Evolutionary conservation across 2,329 filamentous ascomycete species (phyloP).

Genomic region (Emydomyces testavorans): DNA sequence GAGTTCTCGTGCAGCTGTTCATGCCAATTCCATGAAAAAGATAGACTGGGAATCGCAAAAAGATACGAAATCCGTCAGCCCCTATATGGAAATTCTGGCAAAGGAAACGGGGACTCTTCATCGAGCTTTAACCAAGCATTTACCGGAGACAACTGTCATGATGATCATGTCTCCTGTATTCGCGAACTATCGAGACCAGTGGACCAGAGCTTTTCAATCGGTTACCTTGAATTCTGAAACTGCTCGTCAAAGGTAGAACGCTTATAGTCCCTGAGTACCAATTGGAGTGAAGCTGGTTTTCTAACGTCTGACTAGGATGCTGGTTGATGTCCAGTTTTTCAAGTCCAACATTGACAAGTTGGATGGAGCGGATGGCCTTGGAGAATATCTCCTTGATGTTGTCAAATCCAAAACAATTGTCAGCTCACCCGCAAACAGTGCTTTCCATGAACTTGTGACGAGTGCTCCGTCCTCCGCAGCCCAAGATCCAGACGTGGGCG

Average conservation of each 20-base stretch:
- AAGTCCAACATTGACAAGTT: conserved; percentile 60
- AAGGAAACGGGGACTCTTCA: conserved; percentile 80
- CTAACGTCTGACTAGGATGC: conserved; percentile 46
- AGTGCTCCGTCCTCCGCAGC: not conserved
- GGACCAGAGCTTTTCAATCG: conserved; percentile 58
- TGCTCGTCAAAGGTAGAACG: conserved; percentile 60
- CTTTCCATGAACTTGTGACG: not conserved
- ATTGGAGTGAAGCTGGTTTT: not conserved
- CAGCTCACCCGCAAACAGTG: conserved; percentile 7
- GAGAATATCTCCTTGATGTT: conserved; percentile 52
- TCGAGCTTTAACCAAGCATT: conserved; percentile 68
- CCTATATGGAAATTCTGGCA: conserved; percentile 75
- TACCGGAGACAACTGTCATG: conserved; percentile 62
- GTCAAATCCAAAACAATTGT: conserved; percentile 30
- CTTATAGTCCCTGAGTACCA: not conserved
- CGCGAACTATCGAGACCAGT: conserved; percentile 65
- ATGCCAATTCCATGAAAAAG: conserved; percentile 62
- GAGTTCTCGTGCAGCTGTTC: conserved; percentile 60
- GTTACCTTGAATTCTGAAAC: conserved; percentile 53
- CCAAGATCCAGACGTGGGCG: not conserved
- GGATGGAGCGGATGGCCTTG: conserved; percentile 65
- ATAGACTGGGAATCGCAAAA: conserved; percentile 58
- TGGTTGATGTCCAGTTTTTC: conserved; percentile 64
- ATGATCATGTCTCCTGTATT: conserved; percentile 85
- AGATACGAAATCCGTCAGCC: conserved; percentile 42